A percentile compares a stretch with the other conserved stretches of the same genome.
phyloP scores from a whole-genome alignment of 768 basidiomycete genomes.

The Termitomyces sp. region DNA sequence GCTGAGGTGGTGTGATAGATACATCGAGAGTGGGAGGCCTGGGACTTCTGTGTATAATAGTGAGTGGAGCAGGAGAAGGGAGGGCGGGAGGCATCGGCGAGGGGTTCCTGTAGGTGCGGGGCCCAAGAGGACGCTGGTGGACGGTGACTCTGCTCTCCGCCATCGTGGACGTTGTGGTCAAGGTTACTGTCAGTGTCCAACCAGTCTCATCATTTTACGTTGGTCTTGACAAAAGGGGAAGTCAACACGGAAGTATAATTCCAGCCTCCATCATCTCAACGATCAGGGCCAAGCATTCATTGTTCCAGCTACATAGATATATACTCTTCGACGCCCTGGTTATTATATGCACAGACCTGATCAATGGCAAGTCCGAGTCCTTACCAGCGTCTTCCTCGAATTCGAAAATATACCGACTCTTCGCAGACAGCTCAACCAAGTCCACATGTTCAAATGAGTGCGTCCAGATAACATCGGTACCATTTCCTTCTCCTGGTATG shows the following conservation, averaged over 20 bases:
- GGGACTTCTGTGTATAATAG: constrained; percentile 24
- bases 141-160: constrained; percentile 21
- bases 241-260: constrained; percentile 15
- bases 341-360: no score
- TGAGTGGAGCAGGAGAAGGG: constrained; percentile 25
- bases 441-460: no score
- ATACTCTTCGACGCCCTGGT: no score
- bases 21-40: constrained; percentile 13
- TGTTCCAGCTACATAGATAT: no score
- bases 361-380: no score
- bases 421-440: no score
- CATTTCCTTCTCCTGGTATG: no score
- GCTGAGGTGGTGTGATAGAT: constrained; percentile 16
- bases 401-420: no score
- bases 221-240: constrained; percentile 25
- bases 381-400: no score
- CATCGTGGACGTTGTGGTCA: constrained; percentile 24
- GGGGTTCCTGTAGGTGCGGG: constrained; percentile 41
- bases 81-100: constrained; percentile 27
- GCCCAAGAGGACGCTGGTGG: constrained; percentile 45
- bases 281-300: no score
- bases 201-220: constrained; percentile 19
- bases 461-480: no score
- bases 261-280: background rate
- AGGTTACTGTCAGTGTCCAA: constrained; percentile 21